A percentile compares a stretch with the other conserved stretches of the same genome.
Conservation (phyloP, 2,329 filamentous ascomycete species). For the Trichoderma brevicompactum region DNA sequence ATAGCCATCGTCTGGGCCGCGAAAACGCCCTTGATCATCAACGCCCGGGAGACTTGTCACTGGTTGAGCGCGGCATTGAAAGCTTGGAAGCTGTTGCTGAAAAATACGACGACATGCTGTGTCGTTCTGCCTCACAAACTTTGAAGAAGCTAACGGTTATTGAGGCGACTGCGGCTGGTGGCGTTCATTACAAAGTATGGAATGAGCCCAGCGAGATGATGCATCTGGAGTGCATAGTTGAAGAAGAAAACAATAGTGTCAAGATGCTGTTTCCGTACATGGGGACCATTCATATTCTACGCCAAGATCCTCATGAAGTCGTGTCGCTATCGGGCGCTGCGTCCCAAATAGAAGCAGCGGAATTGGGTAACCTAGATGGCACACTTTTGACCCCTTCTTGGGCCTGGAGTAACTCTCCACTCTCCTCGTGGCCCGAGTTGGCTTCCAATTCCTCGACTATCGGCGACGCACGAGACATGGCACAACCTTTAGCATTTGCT, state of each 20-base stretch:
- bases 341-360: not conserved
- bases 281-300: conserved; percentile 5
- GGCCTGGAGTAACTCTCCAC: not conserved
- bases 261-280: conserved; percentile 7
- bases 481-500: not conserved
- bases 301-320: not conserved
- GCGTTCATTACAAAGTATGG: not conserved
- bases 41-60: not conserved
- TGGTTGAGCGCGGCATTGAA: not conserved
- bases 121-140: not conserved
- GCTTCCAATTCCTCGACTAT: not conserved
- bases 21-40: conserved; percentile 6
- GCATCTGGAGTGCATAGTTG: not conserved
- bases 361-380: not conserved
- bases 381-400: not conserved
- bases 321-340: too few species aligned
- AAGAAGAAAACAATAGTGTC: not conserved
- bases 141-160: not conserved
- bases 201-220: not conserved
- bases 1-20: not conserved
- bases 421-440: not conserved
- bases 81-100: not conserved
- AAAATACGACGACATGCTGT: not conserved
- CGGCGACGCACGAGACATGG: not conserved
- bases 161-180: not conserved